These are phyloP conservation scores for Saccharomyces mikatae DNA, from an alignment of 805 yeast genomes.

Conservation along the genomic window DNA sequence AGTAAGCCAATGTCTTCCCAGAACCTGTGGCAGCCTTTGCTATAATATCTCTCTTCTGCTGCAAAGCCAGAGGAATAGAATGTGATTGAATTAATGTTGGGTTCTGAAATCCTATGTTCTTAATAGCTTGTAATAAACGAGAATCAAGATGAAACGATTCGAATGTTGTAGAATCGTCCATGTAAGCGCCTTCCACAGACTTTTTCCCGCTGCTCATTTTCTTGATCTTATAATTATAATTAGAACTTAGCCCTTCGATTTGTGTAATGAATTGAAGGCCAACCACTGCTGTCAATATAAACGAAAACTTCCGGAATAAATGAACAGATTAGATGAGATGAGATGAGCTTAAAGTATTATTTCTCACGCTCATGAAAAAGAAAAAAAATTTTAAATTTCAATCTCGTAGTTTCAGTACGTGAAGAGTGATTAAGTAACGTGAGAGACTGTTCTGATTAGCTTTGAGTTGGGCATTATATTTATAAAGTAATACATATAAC, in stretches of 20 bases:
- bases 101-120: slow-evolving; percentile 66
- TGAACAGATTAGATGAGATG: slow-evolving; percentile 21
- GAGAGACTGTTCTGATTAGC: background rate
- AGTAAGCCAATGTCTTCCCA: slow-evolving; percentile 89
- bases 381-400: slow-evolving; percentile 3
- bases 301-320: background rate
- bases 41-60: slow-evolving; percentile 83
- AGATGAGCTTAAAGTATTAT: slow-evolving; percentile 11
- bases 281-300: background rate
- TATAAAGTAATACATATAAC: background rate
- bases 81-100: slow-evolving; percentile 89
- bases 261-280: background rate
- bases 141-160: slow-evolving; percentile 75
- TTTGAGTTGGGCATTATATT: background rate
- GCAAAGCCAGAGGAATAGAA: slow-evolving; percentile 86
- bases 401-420: slow-evolving; percentile 1
- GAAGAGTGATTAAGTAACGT: slow-evolving; percentile 1
- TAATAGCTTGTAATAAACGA: slow-evolving; percentile 75
- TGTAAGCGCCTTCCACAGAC: slow-evolving; percentile 59
- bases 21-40: slow-evolving; percentile 95
- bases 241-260: background rate
- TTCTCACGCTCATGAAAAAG: background rate
- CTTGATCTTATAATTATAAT: background rate
- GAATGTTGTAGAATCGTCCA: slow-evolving; percentile 65
- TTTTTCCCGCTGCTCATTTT: slow-evolving; percentile 16